Conservation (phyloP, 257 asterid species). For the Anisodus tanguticus region DNA sequence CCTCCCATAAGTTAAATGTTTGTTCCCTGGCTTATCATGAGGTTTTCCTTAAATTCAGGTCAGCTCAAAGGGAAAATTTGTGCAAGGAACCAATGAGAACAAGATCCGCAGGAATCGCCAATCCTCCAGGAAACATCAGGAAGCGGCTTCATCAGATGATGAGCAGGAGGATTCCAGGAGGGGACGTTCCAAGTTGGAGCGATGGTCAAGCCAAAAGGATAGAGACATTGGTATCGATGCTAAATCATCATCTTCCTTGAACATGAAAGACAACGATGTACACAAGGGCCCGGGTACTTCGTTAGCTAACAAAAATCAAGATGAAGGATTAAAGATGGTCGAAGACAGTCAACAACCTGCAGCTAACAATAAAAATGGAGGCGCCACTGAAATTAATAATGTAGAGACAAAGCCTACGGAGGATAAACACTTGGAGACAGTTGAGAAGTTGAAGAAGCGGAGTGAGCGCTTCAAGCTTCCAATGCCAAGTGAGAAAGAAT, state of each 20-base stretch:
- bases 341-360: constrained; percentile 56
- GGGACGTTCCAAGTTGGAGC: constrained; percentile 89
- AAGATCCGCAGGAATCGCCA: constrained; percentile 49
- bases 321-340: constrained; percentile 46
- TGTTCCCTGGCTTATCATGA: too few relatives aligned
- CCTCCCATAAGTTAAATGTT: not conserved
- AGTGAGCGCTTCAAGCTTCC: constrained; percentile 97
- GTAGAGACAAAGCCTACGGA: constrained; percentile 51
- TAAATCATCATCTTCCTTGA: constrained; percentile 47
- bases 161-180: constrained; percentile 58
- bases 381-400: constrained; percentile 45
- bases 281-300: constrained; percentile 39
- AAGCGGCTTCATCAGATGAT: constrained; percentile 70
- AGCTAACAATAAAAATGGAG: constrained; percentile 49
- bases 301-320: constrained; percentile 39
- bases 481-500: constrained; percentile 86
- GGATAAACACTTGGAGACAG: constrained; percentile 87
- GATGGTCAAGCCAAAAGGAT: constrained; percentile 93
- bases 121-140: constrained; percentile 54
- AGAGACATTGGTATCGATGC: constrained; percentile 54
- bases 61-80: constrained; percentile 55
- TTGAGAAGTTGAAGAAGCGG: constrained; percentile 86
- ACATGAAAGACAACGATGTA: constrained; percentile 47
- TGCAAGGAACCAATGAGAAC: constrained; percentile 50
- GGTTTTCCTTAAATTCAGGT: constrained; percentile 46